Percentiles rank a stretch among this genome's conserved stretches.
These are phyloP conservation scores for Candida schatavii DNA, from an alignment of 805 yeast species.

Conservation along the genomic window DNA sequence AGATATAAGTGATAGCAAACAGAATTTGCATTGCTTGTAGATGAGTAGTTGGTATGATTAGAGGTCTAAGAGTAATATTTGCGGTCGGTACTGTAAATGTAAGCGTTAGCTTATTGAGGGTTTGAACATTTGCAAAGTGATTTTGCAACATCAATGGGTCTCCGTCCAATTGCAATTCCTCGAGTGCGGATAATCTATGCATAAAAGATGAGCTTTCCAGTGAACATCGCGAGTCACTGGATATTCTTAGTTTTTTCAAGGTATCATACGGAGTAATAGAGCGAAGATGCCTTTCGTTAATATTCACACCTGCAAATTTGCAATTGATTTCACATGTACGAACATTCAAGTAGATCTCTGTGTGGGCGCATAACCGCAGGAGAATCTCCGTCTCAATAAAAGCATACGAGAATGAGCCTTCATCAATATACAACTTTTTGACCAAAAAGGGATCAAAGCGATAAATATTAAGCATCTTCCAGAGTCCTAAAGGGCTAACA, in stretches of 20 bases:
- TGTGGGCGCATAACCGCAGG: neutral
- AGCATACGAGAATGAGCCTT: neutral
- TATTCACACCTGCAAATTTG: neutral
- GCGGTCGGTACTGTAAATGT: neutral
- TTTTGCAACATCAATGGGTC: conserved; percentile 1
- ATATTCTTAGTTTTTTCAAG: neutral
- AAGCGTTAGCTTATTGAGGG: neutral
- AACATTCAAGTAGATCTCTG: neutral
- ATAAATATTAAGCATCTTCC: conserved; percentile 6
- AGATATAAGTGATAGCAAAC: neutral
- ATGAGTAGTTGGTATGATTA: neutral
- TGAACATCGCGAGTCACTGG: neutral
- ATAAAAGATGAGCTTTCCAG: neutral
- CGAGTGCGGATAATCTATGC: neutral
- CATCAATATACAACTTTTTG: conserved; percentile 1
- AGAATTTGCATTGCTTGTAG: neutral
- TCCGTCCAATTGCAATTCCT: neutral
- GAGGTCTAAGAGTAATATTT: neutral
- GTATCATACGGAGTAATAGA: neutral
- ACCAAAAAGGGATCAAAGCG: conserved; percentile 3
- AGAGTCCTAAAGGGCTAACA: conserved; percentile 3
- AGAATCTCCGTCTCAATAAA: neutral
- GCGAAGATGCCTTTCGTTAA: neutral
- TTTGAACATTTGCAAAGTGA: neutral
- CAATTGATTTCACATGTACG: neutral